A percentile compares a stretch with the other conserved stretches of the same genome.
phyloP scores from a whole-genome alignment of 2,329 filamentous ascomycete genomes.

The Fusarium dimerum region DNA sequence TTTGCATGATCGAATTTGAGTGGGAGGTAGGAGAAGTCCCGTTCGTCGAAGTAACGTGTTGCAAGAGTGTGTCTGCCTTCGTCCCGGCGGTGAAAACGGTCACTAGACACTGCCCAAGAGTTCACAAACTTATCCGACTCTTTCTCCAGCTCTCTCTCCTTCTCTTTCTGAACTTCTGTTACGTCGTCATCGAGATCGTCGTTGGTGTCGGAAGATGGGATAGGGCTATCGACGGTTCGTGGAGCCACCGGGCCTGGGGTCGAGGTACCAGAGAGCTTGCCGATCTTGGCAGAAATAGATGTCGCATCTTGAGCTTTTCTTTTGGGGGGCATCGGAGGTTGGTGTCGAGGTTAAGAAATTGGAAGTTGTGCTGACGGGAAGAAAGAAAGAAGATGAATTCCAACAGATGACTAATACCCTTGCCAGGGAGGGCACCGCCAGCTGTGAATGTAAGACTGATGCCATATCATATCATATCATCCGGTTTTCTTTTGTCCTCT shows the following conservation, averaged over 20 bases:
- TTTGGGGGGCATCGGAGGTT: slow-evolving; percentile 3
- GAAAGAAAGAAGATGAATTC: no score
- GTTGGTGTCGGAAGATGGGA: neutral
- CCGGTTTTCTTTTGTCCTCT: no score
- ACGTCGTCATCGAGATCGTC: slow-evolving; percentile 4
- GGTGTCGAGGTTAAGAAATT: no score
- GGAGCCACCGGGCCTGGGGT: neutral
- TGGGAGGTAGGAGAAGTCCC: slow-evolving; percentile 75
- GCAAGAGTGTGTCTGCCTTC: neutral
- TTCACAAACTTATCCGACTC: slow-evolving; percentile 6
- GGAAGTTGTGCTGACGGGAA: no score
- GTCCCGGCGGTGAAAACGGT: neutral
- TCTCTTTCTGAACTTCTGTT: slow-evolving; percentile 1
- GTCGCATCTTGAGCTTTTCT: slow-evolving; percentile 1
- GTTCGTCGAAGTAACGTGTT: slow-evolving; percentile 32
- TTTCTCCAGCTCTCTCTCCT: slow-evolving; percentile 1
- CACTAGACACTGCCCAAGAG: slow-evolving; percentile 5
- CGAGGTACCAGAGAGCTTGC: neutral
- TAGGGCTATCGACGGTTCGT: neutral
- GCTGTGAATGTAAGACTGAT: no score
- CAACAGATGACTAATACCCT: no score
- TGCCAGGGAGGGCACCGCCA: no score
- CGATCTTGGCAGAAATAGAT: neutral
- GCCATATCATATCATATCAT: no score
- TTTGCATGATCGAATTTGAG: slow-evolving; percentile 82